phyloP scores from a whole-genome alignment of 108 stramenopile species.

The Skeletonema tropicum region DNA sequence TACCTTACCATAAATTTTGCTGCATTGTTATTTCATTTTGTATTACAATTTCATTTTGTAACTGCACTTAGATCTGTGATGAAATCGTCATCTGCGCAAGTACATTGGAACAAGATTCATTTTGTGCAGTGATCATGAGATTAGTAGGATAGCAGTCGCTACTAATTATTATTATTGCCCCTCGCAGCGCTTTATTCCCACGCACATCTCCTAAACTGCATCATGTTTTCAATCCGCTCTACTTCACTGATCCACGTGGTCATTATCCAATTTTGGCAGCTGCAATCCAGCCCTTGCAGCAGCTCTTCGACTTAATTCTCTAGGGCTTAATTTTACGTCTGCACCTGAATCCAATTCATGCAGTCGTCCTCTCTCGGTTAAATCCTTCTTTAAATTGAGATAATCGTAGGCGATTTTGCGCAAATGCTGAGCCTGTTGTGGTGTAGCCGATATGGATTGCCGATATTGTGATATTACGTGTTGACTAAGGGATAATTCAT shows the following conservation, averaged over 20 bases:
- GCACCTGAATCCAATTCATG: conserved; percentile 80
- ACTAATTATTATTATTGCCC: too few species aligned
- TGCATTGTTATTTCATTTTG: background rate
- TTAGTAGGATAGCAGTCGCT: too few species aligned
- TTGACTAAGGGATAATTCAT: conserved; percentile 21
- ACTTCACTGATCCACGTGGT: background rate
- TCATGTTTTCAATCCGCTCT: background rate
- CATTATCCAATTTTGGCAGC: conserved; percentile 61
- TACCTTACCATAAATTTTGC: too few species aligned
- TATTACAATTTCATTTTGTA: too few species aligned
- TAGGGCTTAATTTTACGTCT: conserved; percentile 69
- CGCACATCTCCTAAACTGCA: too few species aligned
- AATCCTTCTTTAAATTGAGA: conserved; percentile 54
- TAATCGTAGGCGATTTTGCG: conserved; percentile 65
- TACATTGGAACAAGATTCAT: too few species aligned
- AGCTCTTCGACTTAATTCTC: conserved; percentile 78
- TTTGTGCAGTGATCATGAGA: too few species aligned
- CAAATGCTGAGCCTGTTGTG: conserved; percentile 23
- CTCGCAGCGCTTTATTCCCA: too few species aligned
- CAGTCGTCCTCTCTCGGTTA: conserved; percentile 64
- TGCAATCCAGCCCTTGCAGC: conserved; percentile 80
- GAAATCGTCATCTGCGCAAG: too few species aligned
- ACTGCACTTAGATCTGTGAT: too few species aligned
- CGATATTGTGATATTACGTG: conserved; percentile 54
- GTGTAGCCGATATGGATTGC: conserved; percentile 17